Evolutionary conservation across 2,329 filamentous ascomycete genomes (phyloP).

Genomic region (Lasiodiplodia sp.): DNA sequence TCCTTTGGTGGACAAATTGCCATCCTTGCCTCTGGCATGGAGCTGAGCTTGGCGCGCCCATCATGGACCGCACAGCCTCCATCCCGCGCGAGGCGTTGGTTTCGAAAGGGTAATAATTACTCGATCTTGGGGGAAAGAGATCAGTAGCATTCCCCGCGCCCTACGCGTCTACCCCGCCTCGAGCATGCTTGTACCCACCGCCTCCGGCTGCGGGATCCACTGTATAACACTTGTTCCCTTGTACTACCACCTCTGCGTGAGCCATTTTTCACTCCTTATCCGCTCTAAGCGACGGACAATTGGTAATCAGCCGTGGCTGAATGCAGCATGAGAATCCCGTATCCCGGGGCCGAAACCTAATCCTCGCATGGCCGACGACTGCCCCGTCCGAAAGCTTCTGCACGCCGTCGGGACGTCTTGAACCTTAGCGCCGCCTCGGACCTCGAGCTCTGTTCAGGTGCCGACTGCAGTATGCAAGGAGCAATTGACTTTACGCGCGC

Average conservation of each 20-base stretch:
- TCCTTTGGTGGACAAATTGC: conserved; percentile 3
- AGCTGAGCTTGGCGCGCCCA: neutral
- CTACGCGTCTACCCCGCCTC: conserved; percentile 10
- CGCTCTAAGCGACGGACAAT: conserved; percentile 16
- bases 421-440: neutral
- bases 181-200: neutral
- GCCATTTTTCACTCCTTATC: neutral
- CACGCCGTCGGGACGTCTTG: neutral
- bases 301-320: conserved; percentile 14
- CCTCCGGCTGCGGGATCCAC: conserved; percentile 2
- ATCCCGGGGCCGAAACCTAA: conserved; percentile 16
- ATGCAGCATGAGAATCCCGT: conserved; percentile 5
- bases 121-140: conserved; percentile 9
- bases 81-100: conserved; percentile 12
- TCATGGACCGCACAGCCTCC: neutral
- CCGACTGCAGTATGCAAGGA: neutral
- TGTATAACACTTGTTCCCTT: conserved; percentile 1
- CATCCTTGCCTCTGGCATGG: neutral
- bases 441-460: neutral
- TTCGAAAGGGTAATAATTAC: conserved; percentile 23
- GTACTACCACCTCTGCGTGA: conserved; percentile 4
- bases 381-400: neutral
- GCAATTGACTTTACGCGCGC: neutral
- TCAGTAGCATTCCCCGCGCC: conserved; percentile 11
- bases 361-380: neutral